Base-by-base conservation (phyloP, 2,329 filamentous ascomycete species). In the Aureobasidium sp. region DNA sequence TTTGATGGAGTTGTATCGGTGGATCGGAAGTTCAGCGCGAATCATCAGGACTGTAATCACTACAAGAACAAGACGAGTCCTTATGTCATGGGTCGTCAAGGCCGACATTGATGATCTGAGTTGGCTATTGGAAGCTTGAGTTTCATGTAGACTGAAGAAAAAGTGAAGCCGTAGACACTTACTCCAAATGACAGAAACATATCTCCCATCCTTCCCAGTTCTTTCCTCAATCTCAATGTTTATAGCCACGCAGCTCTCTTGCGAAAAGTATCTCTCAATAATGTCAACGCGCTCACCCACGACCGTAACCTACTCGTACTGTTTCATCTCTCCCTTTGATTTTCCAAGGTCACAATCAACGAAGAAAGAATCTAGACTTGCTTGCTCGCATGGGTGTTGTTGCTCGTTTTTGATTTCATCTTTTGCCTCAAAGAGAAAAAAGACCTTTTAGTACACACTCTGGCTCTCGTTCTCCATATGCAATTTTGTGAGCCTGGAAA, bases 191-290 rank as follows among this genome's bases (percentile, higher is more conserved):
- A 20, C n/a, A 44, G 9, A 12, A 12, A 4, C 41, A 42, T n/a
- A 12, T 44, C 5, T 20, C 9, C 9, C 4, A 20, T 42, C 17
- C 39, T 9, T 14, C 11, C 39, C 5, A 41, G n/a, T n/a, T n/a
- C 9, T 11, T 42, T 42, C 17, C 39, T 9, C 14, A 9, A 37
- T 4, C 29, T 31, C 29, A 31, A 31, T 31, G 29, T 31, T 31
- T 1, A 31, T 9, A 31, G 3, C 6, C 5, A 31, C 29, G 8
- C 29, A 31, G 5, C 29, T 31, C 69, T 82, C 82, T 66, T 90
- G 82, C 94, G 94, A 99, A 72, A 99, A 99, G 3, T 90, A 88
- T 74, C 97, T 90, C 69, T 89, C 91, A 75, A 99, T 97, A 69
- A 99, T 89, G 76, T 99, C 94, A 64, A 94, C 77, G 78, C 97